phyloP scores from a whole-genome alignment of 1,284 basidiomycete species.

The Phellopilus nigrolimitatus region DNA sequence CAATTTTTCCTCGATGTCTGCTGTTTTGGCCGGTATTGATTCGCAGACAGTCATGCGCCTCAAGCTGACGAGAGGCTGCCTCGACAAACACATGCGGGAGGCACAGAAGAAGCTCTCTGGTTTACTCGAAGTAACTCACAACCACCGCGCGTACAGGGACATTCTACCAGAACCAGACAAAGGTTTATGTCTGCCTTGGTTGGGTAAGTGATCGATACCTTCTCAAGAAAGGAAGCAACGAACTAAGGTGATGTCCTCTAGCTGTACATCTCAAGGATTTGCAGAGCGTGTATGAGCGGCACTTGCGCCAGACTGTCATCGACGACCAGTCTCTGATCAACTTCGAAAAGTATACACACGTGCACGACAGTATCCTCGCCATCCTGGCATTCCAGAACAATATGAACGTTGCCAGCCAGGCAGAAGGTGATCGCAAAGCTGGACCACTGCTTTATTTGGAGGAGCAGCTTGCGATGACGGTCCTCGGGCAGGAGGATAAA shows the following conservation, averaged over 20 bases:
- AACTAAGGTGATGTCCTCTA: constrained; percentile 19
- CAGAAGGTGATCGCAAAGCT: constrained; percentile 27
- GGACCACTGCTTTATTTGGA: constrained; percentile 39
- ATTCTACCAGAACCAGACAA: constrained; percentile 27
- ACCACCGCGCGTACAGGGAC: constrained; percentile 35
- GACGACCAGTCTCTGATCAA: constrained; percentile 38
- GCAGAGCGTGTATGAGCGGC: constrained; percentile 28
- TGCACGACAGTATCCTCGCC: constrained; percentile 34
- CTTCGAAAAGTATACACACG: constrained; percentile 36
- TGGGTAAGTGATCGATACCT: constrained; percentile 29
- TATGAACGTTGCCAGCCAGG: constrained; percentile 15
- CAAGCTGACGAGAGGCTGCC: constrained; percentile 30
- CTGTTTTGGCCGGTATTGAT: constrained; percentile 38
- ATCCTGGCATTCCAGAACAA: constrained; percentile 28
- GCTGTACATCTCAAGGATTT: constrained; percentile 40
- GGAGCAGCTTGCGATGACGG: constrained; percentile 28
- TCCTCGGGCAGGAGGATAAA: constrained; percentile 6
- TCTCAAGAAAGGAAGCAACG: neutral
- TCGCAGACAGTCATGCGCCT: constrained; percentile 36
- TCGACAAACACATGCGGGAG: constrained; percentile 29
- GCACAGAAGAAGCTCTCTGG: constrained; percentile 32
- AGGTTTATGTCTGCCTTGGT: constrained; percentile 35
- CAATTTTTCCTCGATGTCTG: constrained; percentile 40
- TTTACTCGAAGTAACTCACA: constrained; percentile 31
- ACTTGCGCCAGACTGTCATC: constrained; percentile 25